These are phyloP conservation scores for Neonectria sp. DNA, from an alignment of 2,329 filamentous ascomycete species.

Conservation along the genomic window DNA sequence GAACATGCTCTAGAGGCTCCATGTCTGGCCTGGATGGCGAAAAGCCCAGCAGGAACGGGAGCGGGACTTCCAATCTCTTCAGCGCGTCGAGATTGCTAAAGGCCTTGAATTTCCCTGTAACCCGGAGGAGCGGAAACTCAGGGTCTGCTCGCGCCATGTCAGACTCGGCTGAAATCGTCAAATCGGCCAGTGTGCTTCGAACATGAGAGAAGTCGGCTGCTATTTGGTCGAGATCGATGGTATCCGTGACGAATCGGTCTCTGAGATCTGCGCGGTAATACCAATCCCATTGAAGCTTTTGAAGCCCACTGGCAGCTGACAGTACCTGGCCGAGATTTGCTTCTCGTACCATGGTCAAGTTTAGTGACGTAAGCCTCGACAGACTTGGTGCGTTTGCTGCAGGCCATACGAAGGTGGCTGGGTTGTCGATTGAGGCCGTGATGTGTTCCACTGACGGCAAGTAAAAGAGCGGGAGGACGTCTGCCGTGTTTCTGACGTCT, in stretches of 20 bases:
- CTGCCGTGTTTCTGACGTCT: not conserved
- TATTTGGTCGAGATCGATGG: not conserved
- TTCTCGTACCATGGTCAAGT: not conserved
- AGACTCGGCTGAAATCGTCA: not conserved
- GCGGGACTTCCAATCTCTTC: not conserved
- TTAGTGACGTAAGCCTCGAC: not conserved
- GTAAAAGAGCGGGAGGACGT: not conserved
- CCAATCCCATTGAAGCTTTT: not conserved
- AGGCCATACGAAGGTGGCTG: not conserved
- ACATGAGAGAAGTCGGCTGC: not conserved
- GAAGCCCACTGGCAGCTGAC: not conserved
- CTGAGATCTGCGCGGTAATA: not conserved
- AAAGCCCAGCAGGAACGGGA: constrained; percentile 1
- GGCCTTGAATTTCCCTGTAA: not conserved
- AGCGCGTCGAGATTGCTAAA: not conserved
- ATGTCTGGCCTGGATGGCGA: not conserved
- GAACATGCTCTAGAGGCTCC: not conserved
- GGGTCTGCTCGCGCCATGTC: not conserved
- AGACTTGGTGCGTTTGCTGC: not conserved
- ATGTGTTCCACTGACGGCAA: not conserved
- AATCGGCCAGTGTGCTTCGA: not conserved
- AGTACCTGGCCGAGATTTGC: not conserved
- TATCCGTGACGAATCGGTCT: not conserved
- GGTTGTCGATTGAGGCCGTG: not conserved
- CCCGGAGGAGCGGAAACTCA: not conserved